Conservation (phyloP, 805 yeast genomes). For the Starmerella stellata region DNA sequence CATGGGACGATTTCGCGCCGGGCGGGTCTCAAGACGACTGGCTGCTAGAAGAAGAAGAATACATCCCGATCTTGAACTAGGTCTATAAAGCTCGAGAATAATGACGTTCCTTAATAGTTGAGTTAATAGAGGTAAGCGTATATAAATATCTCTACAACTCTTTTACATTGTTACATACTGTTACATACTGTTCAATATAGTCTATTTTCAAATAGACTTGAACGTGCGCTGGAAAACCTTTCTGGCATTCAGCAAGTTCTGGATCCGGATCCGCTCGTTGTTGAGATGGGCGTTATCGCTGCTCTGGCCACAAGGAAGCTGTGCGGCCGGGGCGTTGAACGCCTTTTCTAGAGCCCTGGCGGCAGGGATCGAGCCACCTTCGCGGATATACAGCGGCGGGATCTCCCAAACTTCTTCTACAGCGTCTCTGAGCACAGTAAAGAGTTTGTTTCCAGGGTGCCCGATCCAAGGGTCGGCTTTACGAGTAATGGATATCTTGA, state of each 20-base stretch:
- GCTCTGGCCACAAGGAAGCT: constrained; percentile 90
- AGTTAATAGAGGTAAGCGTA: no score
- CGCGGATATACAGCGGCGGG: constrained; percentile 74
- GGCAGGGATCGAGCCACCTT: constrained; percentile 93
- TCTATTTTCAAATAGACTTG: constrained; percentile 6
- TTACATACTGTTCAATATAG: no score
- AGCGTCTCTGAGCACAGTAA: constrained; percentile 44
- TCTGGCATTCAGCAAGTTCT: constrained; percentile 59
- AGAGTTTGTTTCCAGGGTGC: constrained; percentile 58
- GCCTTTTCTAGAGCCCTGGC: constrained; percentile 66
- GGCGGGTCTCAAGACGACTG: neutral
- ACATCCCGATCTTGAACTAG: no score
- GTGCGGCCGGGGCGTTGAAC: constrained; percentile 79
- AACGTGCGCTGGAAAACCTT: constrained; percentile 28
- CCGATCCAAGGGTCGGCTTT: constrained; percentile 97
- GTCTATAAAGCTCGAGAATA: no score
- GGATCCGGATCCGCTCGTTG: constrained; percentile 66
- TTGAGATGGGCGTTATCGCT: constrained; percentile 86
- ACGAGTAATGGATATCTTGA: constrained; percentile 46
- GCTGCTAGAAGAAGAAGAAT: neutral
- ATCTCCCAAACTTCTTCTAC: constrained; percentile 54
- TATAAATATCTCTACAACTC: no score
- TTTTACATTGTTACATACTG: no score
- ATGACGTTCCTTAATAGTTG: no score
- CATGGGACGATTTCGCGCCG: neutral